A percentile compares a stretch with the other conserved stretches of the same genome.
Evolutionary conservation across 129 eudicot species (phyloP).

Genomic region (Arctium minus): DNA sequence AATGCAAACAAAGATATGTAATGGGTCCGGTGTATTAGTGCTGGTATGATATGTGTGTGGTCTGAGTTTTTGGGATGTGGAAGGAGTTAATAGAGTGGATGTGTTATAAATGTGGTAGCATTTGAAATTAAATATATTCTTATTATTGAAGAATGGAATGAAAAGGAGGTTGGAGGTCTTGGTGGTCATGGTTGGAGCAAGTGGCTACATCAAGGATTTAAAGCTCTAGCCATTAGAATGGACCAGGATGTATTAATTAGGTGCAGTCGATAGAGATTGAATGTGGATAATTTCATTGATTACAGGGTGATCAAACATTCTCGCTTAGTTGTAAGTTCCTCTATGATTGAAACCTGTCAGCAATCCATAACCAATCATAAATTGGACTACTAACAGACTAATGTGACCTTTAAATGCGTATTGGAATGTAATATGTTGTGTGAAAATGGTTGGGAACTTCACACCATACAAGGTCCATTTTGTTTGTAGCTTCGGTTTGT

Average conservation of each 20-base stretch:
- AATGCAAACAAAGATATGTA: not conserved
- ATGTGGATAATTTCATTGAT: conserved; percentile 21
- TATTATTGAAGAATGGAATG: conserved; percentile 17
- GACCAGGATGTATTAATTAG: conserved; percentile 19
- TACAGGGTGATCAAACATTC: conserved; percentile 28
- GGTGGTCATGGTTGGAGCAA: conserved; percentile 13
- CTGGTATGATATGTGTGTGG: conserved; percentile 13
- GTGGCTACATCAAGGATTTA: conserved; percentile 30
- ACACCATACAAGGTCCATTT: too few relatives aligned
- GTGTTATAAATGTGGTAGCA: conserved; percentile 28
- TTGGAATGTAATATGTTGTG: too few relatives aligned
- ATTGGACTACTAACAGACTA: not conserved
- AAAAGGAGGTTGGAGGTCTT: conserved; percentile 17
- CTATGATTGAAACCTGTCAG: conserved; percentile 19
- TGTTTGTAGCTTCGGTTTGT: too few relatives aligned
- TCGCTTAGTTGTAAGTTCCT: conserved; percentile 16
- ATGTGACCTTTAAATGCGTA: too few relatives aligned
- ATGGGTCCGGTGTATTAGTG: conserved; percentile 29
- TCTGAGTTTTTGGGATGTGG: not conserved
- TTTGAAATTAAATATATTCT: conserved; percentile 28
- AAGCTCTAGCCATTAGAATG: conserved; percentile 10
- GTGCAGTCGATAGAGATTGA: conserved; percentile 9
- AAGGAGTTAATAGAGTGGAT: conserved; percentile 10
- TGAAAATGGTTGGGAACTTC: too few relatives aligned
- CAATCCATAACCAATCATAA: not conserved